These are phyloP conservation scores for Populus ilicifolia DNA, from an alignment of 345 rosid genomes.

Conservation along the genomic window DNA sequence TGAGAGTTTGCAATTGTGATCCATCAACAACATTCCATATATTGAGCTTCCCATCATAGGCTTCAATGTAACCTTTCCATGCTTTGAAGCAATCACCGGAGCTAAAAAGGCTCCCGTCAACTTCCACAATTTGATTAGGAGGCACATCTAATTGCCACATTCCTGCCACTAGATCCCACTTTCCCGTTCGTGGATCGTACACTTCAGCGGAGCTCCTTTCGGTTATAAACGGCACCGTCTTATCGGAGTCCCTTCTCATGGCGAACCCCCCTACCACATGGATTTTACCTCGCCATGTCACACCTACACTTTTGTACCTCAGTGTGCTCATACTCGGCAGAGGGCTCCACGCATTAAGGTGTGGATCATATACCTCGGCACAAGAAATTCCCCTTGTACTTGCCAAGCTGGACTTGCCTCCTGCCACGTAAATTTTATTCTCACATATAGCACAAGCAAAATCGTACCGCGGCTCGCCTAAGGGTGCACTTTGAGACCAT, in stretches of 20 bases:
- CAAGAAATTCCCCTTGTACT: slow-evolving; percentile 29
- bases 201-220: slow-evolving; percentile 58
- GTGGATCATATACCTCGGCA: slow-evolving; percentile 42
- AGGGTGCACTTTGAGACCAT: slow-evolving; percentile 37
- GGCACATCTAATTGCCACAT: slow-evolving; percentile 68
- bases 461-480: slow-evolving; percentile 32
- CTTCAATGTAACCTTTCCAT: slow-evolving; percentile 60
- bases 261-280: slow-evolving; percentile 49
- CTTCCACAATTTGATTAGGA: slow-evolving; percentile 48
- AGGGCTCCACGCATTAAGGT: slow-evolving; percentile 24
- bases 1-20: slow-evolving; percentile 26
- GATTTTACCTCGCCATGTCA: slow-evolving; percentile 48
- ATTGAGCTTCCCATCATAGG: slow-evolving; percentile 37
- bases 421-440: slow-evolving; percentile 44
- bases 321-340: slow-evolving; percentile 38
- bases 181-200: slow-evolving; percentile 25
- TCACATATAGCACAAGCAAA: slow-evolving; percentile 41
- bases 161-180: slow-evolving; percentile 43
- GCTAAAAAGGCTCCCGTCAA: slow-evolving; percentile 42
- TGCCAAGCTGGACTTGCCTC: slow-evolving; percentile 39
- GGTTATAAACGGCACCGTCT: slow-evolving; percentile 25
- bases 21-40: slow-evolving; percentile 52
- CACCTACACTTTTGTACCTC: slow-evolving; percentile 50
- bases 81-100: slow-evolving; percentile 55
- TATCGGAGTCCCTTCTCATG: slow-evolving; percentile 22